Base-by-base conservation (phyloP, 345 rosid species). In the Gossypium arboreum region DNA sequence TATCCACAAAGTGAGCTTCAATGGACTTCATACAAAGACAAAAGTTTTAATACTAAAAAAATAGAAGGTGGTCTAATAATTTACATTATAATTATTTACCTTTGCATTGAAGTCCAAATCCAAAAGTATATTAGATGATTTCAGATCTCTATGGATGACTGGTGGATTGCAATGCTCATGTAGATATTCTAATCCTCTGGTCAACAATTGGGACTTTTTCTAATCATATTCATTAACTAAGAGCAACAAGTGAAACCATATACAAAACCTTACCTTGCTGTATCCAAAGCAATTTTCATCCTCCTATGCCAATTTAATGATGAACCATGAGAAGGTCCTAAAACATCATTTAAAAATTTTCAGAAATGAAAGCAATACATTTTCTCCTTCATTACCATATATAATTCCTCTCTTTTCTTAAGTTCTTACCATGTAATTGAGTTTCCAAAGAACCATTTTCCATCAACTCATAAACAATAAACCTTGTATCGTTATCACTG, bases 91-190 rank as follows among this genome's bases (percentile, higher is more conserved):
- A 13, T 12, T 13, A 48, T 75, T 34, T 87, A 93, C 99, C 99
- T 95, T 95, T 41, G 99, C 99, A 73, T 90, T 91, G 88, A 90
- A 95, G 75, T 86, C 87, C 73, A 90, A 81, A 79, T 93, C 99
- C 81, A 95, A 75, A 58, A 95, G 91, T 72, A 95, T 89, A 82
- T 95, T 95, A 76, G 99, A 94, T 2, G 99, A 88, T 88, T 95
- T 95, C 86, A 95, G 90, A 89, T 95, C 99, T 79, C 99, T 90
- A 87, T 95, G 99, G 75, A 95, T 93, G 84, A 95, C 92, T 22
- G 86, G 82, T 69, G 97, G 99, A 75, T 80, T 87, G 84, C 98
- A 91, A 80, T 82, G 93, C 79, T 90, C 97, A 75, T 95, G 99
- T 69, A 95, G 81, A 88, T 95, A 91, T 78, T 95, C 99, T 79